These are phyloP conservation scores for Irpex sp. DNA, from an alignment of 1,284 basidiomycete genomes.

Conservation along the genomic window DNA sequence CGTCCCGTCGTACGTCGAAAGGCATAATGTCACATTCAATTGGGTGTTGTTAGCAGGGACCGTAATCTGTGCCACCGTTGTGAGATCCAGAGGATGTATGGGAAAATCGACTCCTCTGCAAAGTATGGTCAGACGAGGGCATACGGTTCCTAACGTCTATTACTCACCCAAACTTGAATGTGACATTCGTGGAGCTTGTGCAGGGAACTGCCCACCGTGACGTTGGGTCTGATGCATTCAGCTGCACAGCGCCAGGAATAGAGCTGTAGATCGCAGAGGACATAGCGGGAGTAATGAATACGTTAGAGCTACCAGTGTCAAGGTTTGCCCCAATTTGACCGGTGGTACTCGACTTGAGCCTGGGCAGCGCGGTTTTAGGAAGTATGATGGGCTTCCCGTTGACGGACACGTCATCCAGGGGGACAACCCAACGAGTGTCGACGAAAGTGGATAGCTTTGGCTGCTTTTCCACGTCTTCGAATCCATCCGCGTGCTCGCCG, in stretches of 20 bases:
- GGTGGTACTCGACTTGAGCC: too few relatives aligned
- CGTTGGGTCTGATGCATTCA: background rate
- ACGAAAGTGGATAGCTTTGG: background rate
- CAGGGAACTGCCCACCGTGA: constrained; percentile 25
- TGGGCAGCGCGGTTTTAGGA: background rate
- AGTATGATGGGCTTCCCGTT: constrained; percentile 1
- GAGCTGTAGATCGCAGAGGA: too few relatives aligned
- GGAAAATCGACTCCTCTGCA: background rate
- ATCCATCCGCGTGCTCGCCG: too few relatives aligned
- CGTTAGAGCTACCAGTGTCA: too few relatives aligned
- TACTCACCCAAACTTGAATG: constrained; percentile 24
- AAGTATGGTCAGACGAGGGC: background rate
- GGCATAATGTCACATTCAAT: too few relatives aligned
- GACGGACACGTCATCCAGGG: background rate
- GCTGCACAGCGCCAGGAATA: too few relatives aligned
- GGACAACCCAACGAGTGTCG: background rate
- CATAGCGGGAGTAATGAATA: too few relatives aligned
- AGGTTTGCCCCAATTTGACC: too few relatives aligned
- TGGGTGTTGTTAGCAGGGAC: background rate
- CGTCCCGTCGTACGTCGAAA: too few relatives aligned
- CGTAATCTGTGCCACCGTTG: background rate
- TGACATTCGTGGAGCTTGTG: constrained; percentile 17
- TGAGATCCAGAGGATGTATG: background rate
- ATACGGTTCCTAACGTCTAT: background rate
- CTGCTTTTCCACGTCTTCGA: background rate